Evolutionary conservation across 257 asterid genomes (phyloP).

Genomic region (Fraxinus americana): DNA sequence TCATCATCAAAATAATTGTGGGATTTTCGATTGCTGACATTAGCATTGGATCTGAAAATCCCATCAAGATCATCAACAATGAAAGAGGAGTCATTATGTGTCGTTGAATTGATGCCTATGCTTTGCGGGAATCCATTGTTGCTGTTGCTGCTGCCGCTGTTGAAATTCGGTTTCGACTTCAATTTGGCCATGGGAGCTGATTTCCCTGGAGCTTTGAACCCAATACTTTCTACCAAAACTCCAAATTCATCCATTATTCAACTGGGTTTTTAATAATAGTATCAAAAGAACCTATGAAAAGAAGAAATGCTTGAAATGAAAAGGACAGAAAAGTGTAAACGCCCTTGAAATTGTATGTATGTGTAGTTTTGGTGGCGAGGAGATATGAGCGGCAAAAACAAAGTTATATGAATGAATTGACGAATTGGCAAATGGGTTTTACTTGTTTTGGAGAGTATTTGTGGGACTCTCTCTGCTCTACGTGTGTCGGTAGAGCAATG

Average conservation of each 20-base stretch:
- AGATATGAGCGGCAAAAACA: not conserved
- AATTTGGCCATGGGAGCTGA: constrained; percentile 74
- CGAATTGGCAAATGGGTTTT: not conserved
- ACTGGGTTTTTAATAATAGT: constrained; percentile 1
- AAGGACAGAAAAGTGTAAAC: not conserved
- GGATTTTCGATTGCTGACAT: constrained; percentile 18
- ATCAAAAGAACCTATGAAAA: not conserved
- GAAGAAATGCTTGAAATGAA: not conserved
- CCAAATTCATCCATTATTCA: constrained; percentile 77
- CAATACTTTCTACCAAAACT: constrained; percentile 77
- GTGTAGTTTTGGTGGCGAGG: not conserved
- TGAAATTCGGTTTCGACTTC: constrained; percentile 42
- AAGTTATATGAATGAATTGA: not conserved
- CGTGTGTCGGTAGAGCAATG: not conserved
- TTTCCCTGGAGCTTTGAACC: constrained; percentile 69
- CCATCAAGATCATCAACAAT: constrained; percentile 72
- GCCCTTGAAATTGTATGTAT: not conserved
- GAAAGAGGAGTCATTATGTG: constrained; percentile 44
- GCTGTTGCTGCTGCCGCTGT: constrained; percentile 2
- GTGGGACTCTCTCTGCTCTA: not conserved
- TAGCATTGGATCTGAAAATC: constrained; percentile 45
- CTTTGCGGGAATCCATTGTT: constrained; percentile 28
- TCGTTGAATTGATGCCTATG: constrained; percentile 29
- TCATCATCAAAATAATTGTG: constrained; percentile 36
- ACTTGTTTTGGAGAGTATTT: not conserved